A percentile compares a stretch with the other conserved stretches of the same genome.
phyloP scores from a whole-genome alignment of 2,329 filamentous ascomycete genomes.

The Teratosphaeria destructans region DNA sequence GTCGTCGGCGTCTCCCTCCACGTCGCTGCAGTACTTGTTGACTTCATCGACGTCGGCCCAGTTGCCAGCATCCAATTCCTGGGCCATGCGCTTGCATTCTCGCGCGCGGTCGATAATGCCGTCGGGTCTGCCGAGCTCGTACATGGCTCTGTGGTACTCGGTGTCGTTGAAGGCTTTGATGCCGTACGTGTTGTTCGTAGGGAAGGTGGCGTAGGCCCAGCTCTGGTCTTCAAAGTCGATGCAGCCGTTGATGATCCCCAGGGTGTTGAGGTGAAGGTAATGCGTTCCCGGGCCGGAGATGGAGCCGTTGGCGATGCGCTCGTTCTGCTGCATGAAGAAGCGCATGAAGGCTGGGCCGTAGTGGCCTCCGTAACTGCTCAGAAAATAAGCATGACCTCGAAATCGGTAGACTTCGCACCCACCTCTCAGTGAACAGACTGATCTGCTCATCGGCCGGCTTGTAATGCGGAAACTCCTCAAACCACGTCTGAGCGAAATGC shows the following conservation, averaged over 20 bases:
- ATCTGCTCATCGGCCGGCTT: slow-evolving; percentile 41
- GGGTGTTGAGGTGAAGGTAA: slow-evolving; percentile 36
- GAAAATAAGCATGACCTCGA: neutral
- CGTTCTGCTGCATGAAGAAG: slow-evolving; percentile 49
- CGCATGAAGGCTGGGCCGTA: slow-evolving; percentile 42
- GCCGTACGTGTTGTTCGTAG: slow-evolving; percentile 51
- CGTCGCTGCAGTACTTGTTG: slow-evolving; percentile 15
- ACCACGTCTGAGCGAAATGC: slow-evolving; percentile 49
- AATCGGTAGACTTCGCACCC: neutral
- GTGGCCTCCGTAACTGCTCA: slow-evolving; percentile 41
- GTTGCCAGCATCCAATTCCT: slow-evolving; percentile 42
- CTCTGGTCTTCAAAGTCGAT: slow-evolving; percentile 42
- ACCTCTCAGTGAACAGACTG: slow-evolving; percentile 46
- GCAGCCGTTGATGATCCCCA: slow-evolving; percentile 49
- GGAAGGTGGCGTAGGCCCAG: slow-evolving; percentile 25
- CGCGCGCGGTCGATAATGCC: slow-evolving; percentile 47
- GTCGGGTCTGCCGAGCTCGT: slow-evolving; percentile 35
- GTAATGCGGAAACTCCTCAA: slow-evolving; percentile 30
- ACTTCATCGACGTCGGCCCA: slow-evolving; percentile 29
- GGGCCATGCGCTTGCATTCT: slow-evolving; percentile 40
- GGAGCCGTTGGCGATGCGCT: slow-evolving; percentile 41
- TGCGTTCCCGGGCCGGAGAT: slow-evolving; percentile 30
- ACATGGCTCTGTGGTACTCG: slow-evolving; percentile 25
- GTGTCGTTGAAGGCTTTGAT: slow-evolving; percentile 42
- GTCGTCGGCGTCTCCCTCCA: slow-evolving; percentile 29